Conservation (phyloP, 208 protist genomes). For the Leishmania tarentolae region DNA sequence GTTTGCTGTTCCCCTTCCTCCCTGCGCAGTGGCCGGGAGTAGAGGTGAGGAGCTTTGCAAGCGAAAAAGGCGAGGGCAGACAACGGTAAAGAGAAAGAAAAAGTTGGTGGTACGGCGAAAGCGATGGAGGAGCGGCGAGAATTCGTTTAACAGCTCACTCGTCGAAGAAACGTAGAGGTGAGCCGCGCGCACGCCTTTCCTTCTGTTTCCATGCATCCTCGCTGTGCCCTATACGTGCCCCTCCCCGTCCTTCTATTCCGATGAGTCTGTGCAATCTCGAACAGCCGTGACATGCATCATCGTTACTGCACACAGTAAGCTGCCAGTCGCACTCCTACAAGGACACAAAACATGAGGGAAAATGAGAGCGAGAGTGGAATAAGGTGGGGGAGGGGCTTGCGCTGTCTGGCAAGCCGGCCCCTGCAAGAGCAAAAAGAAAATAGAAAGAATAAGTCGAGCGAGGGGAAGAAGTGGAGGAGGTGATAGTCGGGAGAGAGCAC, state of each 20-base stretch:
- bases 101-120: neutral
- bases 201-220: neutral
- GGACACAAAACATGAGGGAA: neutral
- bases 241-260: neutral
- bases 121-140: neutral
- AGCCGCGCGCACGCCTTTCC: neutral
- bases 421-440: neutral
- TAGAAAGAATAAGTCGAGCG: neutral
- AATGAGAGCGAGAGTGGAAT: neutral
- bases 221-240: neutral
- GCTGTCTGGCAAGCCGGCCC: neutral
- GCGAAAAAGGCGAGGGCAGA: neutral
- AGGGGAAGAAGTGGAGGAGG: neutral
- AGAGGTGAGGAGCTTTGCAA: no score
- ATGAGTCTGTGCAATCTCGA: neutral
- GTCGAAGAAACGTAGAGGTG: neutral
- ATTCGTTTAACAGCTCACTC: neutral
- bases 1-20: neutral
- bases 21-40: neutral
- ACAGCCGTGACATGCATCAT: neutral
- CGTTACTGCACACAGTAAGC: neutral
- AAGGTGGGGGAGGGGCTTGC: neutral
- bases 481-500: neutral
- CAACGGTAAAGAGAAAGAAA: neutral
- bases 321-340: neutral